A percentile compares a stretch with the other conserved stretches of the same genome.
Evolutionary conservation across 2,329 filamentous ascomycete genomes (phyloP).

Genomic region (Diaporthe ilicicola): DNA sequence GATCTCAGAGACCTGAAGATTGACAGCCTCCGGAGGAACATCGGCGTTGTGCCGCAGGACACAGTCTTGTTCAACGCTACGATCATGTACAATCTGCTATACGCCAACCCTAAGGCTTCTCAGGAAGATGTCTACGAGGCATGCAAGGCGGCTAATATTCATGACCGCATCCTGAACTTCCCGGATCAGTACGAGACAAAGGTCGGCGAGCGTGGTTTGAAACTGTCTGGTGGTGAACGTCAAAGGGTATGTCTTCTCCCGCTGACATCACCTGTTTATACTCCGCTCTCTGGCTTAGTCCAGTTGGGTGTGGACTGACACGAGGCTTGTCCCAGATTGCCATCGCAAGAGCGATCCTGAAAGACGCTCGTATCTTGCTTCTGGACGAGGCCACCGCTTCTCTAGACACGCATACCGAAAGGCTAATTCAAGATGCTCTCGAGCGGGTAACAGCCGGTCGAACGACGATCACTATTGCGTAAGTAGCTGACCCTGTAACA

Average conservation of each 20-base stretch:
- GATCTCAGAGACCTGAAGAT: constrained; percentile 86
- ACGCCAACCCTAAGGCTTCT: constrained; percentile 82
- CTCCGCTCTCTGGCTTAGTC: too few relatives aligned
- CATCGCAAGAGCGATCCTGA: constrained; percentile 91
- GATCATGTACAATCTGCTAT: constrained; percentile 93
- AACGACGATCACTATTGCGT: constrained; percentile 62
- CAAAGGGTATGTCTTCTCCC: constrained; percentile 69
- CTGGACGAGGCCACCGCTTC: constrained; percentile 93
- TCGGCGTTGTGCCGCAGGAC: constrained; percentile 95
- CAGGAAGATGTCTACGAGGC: constrained; percentile 85
- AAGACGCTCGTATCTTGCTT: constrained; percentile 90
- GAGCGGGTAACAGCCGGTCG: constrained; percentile 47
- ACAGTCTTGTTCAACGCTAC: constrained; percentile 94
- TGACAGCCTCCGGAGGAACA: constrained; percentile 83
- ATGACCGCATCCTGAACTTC: constrained; percentile 90
- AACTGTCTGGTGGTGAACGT: constrained; percentile 90
- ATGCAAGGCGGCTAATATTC: constrained; percentile 87
- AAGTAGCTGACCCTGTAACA: constrained; percentile 33
- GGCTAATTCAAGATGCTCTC: constrained; percentile 79
- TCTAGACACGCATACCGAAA: constrained; percentile 89
- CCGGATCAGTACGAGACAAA: constrained; percentile 89
- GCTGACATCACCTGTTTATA: neutral
- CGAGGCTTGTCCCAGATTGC: constrained; percentile 58
- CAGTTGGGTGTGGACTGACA: neutral
- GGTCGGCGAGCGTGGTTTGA: constrained; percentile 88